phyloP scores from a whole-genome alignment of 2,329 filamentous ascomycete genomes.

The Fusarium udum region DNA sequence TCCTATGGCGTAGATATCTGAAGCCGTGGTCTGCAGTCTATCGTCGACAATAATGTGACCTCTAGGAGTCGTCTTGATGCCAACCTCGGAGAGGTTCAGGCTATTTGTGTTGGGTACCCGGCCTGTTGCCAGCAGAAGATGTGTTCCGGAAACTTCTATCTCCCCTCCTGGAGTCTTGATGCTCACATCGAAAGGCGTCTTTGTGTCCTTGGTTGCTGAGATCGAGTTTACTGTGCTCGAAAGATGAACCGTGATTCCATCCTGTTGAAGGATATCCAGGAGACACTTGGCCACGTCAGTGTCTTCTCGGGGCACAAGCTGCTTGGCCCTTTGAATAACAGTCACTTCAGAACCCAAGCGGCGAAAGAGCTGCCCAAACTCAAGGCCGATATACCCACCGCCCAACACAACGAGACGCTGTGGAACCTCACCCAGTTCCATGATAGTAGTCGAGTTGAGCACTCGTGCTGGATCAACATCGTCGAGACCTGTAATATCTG shows the following conservation, averaged over 20 bases:
- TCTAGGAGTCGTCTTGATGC: constrained; percentile 51
- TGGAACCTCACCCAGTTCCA: constrained; percentile 58
- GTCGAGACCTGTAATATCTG: constrained; percentile 51
- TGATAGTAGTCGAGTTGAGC: constrained; percentile 58
- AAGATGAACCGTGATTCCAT: constrained; percentile 57
- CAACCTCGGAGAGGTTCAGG: constrained; percentile 53
- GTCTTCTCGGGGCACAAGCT: constrained; percentile 58
- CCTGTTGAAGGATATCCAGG: constrained; percentile 54
- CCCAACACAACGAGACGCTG: constrained; percentile 61
- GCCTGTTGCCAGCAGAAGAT: constrained; percentile 61
- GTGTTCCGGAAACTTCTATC: constrained; percentile 50
- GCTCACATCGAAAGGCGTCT: constrained; percentile 28
- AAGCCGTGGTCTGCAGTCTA: constrained; percentile 54
- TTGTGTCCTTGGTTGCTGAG: constrained; percentile 20
- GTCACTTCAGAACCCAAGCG: constrained; percentile 60
- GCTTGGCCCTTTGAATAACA: constrained; percentile 55
- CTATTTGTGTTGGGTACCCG: constrained; percentile 60
- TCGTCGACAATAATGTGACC: constrained; percentile 58
- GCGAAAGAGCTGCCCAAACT: constrained; percentile 63
- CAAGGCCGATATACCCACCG: constrained; percentile 62
- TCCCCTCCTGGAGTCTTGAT: constrained; percentile 35
- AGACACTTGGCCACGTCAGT: constrained; percentile 56
- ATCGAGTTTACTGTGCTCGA: constrained; percentile 46
- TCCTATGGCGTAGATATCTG: constrained; percentile 59
- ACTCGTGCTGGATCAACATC: constrained; percentile 48